A percentile compares a stretch with the other conserved stretches of the same genome.
Conservation (phyloP, 495 filamentous ascomycete species). For the Rostrohypoxylon terebratum region DNA sequence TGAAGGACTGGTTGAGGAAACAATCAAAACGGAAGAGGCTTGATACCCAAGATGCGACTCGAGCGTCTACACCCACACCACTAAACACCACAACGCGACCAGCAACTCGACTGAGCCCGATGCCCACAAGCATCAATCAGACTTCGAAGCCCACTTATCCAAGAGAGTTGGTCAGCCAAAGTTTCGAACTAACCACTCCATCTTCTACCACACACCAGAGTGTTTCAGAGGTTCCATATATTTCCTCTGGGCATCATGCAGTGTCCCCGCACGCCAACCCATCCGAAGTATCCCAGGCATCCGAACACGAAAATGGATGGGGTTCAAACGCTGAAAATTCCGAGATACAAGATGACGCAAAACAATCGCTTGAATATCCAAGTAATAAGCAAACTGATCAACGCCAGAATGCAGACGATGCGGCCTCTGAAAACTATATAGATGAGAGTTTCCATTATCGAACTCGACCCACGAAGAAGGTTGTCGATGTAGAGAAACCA, state of each 20-base stretch:
- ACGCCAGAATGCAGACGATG: neutral
- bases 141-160: neutral
- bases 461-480: conserved; percentile 35
- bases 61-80: conserved; percentile 42
- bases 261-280: neutral
- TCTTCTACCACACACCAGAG: conserved; percentile 38
- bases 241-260: neutral
- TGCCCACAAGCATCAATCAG: conserved; percentile 4
- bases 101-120: conserved; percentile 18
- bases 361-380: neutral
- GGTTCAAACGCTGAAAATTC: neutral
- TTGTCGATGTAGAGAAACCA: conserved; percentile 5
- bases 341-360: neutral
- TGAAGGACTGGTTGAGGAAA: conserved; percentile 43
- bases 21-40: conserved; percentile 40
- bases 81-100: neutral
- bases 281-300: neutral
- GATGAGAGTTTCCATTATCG: conserved; percentile 50
- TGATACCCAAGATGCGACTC: conserved; percentile 23
- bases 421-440: conserved; percentile 27
- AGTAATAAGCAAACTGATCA: conserved; percentile 7
- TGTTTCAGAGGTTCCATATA: neutral
- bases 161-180: conserved; percentile 27
- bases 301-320: neutral
- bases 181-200: conserved; percentile 45